Percentiles rank a stretch among this genome's conserved stretches.
These are phyloP conservation scores for Colletotrichum karsti DNA, from an alignment of 2,329 filamentous ascomycete genomes.

Conservation along the genomic window DNA sequence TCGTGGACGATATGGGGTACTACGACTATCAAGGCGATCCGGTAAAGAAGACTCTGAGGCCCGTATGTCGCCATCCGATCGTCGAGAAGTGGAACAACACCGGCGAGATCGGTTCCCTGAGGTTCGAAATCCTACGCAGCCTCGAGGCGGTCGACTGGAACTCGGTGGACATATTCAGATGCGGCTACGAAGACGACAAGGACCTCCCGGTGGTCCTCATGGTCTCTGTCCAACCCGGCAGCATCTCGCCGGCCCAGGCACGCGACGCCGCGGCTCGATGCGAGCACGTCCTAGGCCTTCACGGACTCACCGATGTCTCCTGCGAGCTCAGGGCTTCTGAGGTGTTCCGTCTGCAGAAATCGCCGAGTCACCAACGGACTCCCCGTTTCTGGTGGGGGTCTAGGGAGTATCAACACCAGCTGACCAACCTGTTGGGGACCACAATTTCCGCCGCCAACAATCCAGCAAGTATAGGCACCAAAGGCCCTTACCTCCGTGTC, in stretches of 20 bases:
- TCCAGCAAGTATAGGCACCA: neutral
- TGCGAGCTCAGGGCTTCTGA: neutral
- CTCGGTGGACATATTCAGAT: neutral
- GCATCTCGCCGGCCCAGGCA: neutral
- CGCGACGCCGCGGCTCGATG: neutral
- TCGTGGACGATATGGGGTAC: neutral
- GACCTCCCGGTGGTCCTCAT: neutral
- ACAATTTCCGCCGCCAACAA: neutral
- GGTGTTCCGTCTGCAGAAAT: neutral
- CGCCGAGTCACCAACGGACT: neutral
- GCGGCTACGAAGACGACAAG: neutral
- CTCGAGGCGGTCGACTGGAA: neutral
- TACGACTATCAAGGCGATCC: too few species aligned
- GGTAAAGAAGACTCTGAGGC: neutral
- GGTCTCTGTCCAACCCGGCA: neutral
- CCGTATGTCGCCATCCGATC: neutral
- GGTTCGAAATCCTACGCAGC: neutral
- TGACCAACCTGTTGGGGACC: neutral
- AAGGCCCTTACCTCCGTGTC: neutral
- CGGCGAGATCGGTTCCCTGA: neutral
- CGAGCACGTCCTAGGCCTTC: rapidly evolving
- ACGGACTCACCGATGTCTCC: neutral
- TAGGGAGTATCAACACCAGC: neutral
- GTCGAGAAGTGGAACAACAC: neutral
- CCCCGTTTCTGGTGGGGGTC: too few species aligned